Base-by-base conservation (phyloP, 805 yeast genomes). In the Metschnikowia kofuensis region DNA sequence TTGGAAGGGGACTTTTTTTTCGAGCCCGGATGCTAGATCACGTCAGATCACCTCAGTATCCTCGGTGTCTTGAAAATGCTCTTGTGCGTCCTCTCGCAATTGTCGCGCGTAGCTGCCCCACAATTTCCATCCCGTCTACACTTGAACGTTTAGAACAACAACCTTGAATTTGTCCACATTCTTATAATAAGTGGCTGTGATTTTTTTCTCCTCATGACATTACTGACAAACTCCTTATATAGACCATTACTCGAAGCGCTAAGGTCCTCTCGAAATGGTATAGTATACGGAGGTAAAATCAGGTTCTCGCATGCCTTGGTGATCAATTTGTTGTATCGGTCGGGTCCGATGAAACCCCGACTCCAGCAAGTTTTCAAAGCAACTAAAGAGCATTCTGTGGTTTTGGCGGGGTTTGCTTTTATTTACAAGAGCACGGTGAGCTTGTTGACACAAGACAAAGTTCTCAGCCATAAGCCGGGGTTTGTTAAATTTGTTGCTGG, bases 251-350 rank as follows among this genome's bases (percentile, higher is more conserved):
- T 72, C 40, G 77, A 70, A 47, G 51, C 64, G 38, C 30, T 68
- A 32, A 62, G 70, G 51, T 65, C 75, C 12, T 68, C 76, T 1
- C 58, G 77, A 42, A 73, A 73, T 53, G 83, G 84, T 15, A 67
- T 77, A 7, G 81, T 80, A 7, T 83, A 83, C 52, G 88, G 88
- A 2, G 84, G 83, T 4, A 75, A 79, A 55, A 66, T 83, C 36
- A 68, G 88, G 43, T 82, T 83, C 58, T 77, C 83, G 42, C 88
- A 83, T 63, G 83, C 87, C 0, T 60, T 83, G 42, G 88, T 83
- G 40, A 82, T 83, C 65, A 77, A 79, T 42, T 62, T 82, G 32
- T 67, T 83, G 28, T 83, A 82, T 59, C 67, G 80, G 41, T 69
- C 75, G 35, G 84, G 84, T 5, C 76, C 81, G 40, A 35, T 75